phyloP scores from a whole-genome alignment of 2,329 filamentous ascomycete genomes.

The Penicillium sp. region DNA sequence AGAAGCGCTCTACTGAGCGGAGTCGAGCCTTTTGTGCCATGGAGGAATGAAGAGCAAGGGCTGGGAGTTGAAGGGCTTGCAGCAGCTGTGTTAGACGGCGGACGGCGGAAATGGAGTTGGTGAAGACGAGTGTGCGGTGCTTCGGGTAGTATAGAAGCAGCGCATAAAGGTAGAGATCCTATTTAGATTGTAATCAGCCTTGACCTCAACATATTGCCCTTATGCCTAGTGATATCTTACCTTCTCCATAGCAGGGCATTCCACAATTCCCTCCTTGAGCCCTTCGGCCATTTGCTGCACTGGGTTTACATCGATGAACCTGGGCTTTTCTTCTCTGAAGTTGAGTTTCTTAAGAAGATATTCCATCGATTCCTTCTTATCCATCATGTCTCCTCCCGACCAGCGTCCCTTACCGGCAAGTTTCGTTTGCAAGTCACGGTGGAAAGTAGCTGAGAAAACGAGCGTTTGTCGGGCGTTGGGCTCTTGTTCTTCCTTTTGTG shows the following conservation, averaged over 20 bases:
- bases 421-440: slow-evolving; percentile 87
- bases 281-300: slow-evolving; percentile 81
- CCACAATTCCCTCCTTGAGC: slow-evolving; percentile 83
- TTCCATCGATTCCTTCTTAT: slow-evolving; percentile 79
- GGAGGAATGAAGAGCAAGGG: slow-evolving; percentile 79
- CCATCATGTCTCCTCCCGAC: slow-evolving; percentile 59
- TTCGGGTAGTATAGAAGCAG: slow-evolving; percentile 79
- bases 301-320: slow-evolving; percentile 90
- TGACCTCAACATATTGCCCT: not conserved
- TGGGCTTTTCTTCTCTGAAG: slow-evolving; percentile 79
- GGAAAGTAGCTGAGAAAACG: slow-evolving; percentile 95
- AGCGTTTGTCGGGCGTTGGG: slow-evolving; percentile 69
- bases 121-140: slow-evolving; percentile 82
- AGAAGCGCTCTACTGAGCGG: slow-evolving; percentile 88
- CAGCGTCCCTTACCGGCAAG: slow-evolving; percentile 72
- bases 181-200: not conserved
- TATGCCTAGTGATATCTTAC: slow-evolving; percentile 42
- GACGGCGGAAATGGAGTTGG: slow-evolving; percentile 92
- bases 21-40: slow-evolving; percentile 96
- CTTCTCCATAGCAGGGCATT: slow-evolving; percentile 93
- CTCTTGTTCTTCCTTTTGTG: slow-evolving; percentile 45
- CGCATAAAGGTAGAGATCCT: slow-evolving; percentile 91
- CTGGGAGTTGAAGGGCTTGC: slow-evolving; percentile 74
- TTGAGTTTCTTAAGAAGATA: slow-evolving; percentile 88
- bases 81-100: slow-evolving; percentile 81